Conservation (phyloP, 1,284 basidiomycete genomes). For the Termitomyces sp. region DNA sequence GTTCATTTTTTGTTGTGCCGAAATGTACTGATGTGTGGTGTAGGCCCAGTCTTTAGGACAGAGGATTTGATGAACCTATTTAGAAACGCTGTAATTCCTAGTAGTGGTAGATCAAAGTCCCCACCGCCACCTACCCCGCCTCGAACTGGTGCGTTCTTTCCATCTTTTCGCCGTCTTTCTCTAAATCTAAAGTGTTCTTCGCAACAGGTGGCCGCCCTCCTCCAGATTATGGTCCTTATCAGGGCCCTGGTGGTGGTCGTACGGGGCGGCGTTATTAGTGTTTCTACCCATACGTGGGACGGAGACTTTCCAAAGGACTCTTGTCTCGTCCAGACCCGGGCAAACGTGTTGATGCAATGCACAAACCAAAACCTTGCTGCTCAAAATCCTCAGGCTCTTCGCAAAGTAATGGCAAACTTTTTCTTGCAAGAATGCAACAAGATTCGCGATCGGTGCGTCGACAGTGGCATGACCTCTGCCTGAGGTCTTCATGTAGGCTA, state of each 20-base stretch:
- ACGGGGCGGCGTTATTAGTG: constrained; percentile 20
- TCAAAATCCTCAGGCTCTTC: neutral
- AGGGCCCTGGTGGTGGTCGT: constrained; percentile 45
- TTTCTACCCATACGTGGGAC: neutral
- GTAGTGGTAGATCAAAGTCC: constrained; percentile 39
- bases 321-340: neutral
- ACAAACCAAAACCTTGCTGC: neutral
- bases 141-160: constrained; percentile 31
- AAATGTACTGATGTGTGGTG: constrained; percentile 13
- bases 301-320: neutral
- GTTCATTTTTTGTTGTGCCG: neutral
- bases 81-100: constrained; percentile 71
- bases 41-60: constrained; percentile 83
- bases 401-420: neutral
- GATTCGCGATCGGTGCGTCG: neutral
- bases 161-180: constrained; percentile 1
- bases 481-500: neutral
- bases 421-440: neutral
- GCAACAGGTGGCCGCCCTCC: constrained; percentile 51
- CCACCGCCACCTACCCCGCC: constrained; percentile 52
- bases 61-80: constrained; percentile 83
- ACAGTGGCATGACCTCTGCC: neutral
- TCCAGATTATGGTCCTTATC: constrained; percentile 69
- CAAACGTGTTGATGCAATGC: neutral
- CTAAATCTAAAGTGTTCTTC: neutral